Evolutionary conservation across 495 filamentous ascomycete genomes (phyloP).

Genomic region (Penicillium daleae): DNA sequence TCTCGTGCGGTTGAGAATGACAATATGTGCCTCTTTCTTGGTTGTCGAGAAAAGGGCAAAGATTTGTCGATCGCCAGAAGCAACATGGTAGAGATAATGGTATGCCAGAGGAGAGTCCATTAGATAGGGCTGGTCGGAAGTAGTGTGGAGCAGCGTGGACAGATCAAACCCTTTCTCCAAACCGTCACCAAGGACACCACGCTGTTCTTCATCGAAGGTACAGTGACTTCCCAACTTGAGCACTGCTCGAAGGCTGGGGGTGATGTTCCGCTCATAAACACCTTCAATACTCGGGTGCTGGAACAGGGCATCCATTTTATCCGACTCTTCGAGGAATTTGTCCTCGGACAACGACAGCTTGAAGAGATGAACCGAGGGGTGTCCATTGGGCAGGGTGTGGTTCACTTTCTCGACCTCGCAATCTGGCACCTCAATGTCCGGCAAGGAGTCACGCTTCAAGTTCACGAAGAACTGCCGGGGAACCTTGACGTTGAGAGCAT

Average conservation of each 20-base stretch:
- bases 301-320: constrained; percentile 80
- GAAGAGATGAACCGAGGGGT: constrained; percentile 91
- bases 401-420: constrained; percentile 89
- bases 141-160: constrained; percentile 67
- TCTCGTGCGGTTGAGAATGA: constrained; percentile 78
- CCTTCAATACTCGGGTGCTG: constrained; percentile 95
- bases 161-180: constrained; percentile 94
- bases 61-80: constrained; percentile 85
- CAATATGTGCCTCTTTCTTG: constrained; percentile 77
- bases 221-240: constrained; percentile 91
- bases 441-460: constrained; percentile 80
- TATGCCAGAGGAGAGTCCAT: constrained; percentile 70
- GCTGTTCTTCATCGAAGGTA: constrained; percentile 89
- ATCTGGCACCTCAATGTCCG: constrained; percentile 84
- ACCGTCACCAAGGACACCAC: constrained; percentile 89
- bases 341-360: constrained; percentile 90
- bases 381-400: constrained; percentile 92
- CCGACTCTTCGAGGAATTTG: constrained; percentile 77
- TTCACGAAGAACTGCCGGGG: constrained; percentile 90
- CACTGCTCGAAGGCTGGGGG: constrained; percentile 79
- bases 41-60: constrained; percentile 91
- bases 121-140: constrained; percentile 73
- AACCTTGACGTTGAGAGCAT: constrained; percentile 85
- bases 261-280: constrained; percentile 92
- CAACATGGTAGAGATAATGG: constrained; percentile 89